Conservation (phyloP, 1,139 yeast species). For the Zhuliangozyma blackwelliae region DNA sequence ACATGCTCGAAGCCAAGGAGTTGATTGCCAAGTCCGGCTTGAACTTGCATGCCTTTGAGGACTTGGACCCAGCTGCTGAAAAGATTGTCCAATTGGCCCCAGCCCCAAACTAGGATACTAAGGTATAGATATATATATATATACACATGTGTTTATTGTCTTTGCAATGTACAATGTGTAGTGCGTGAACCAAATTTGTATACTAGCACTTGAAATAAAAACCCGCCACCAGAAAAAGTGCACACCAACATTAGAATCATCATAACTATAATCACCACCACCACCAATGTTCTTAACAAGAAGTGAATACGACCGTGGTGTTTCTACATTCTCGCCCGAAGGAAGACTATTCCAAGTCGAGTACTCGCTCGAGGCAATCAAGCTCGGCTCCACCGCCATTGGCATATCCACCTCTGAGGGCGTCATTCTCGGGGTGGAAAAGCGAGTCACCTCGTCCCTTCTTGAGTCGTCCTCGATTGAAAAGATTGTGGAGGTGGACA, state of each 20-base stretch:
- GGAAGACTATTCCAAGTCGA: conserved; percentile 98
- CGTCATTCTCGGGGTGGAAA: conserved; percentile 93
- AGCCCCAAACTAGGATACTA: conserved; percentile 7
- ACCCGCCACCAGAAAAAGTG: too few relatives aligned
- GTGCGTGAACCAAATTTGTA: too few relatives aligned
- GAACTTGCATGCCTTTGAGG: conserved; percentile 87
- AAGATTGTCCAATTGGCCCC: conserved; percentile 77
- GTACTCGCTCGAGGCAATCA: conserved; percentile 95
- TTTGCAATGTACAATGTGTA: too few relatives aligned
- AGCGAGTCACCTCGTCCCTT: conserved; percentile 89
- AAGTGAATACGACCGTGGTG: conserved; percentile 99
- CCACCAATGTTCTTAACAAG: conserved; percentile 87
- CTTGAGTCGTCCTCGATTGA: conserved; percentile 92
- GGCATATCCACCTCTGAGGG: conserved; percentile 98
- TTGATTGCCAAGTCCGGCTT: conserved; percentile 86
- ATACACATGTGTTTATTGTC: too few relatives aligned
- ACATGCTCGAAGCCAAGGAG: conserved; percentile 83
- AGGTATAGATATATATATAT: too few relatives aligned
- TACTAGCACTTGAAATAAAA: too few relatives aligned
- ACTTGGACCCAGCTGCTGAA: conserved; percentile 96
- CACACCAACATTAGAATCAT: too few relatives aligned
- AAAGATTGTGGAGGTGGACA: conserved; percentile 91
- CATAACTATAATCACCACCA: not conserved
- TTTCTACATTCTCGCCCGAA: conserved; percentile 96
- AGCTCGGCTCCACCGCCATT: conserved; percentile 94